phyloP scores from a whole-genome alignment of 495 filamentous ascomycete species.

The Tuber calosporum region DNA sequence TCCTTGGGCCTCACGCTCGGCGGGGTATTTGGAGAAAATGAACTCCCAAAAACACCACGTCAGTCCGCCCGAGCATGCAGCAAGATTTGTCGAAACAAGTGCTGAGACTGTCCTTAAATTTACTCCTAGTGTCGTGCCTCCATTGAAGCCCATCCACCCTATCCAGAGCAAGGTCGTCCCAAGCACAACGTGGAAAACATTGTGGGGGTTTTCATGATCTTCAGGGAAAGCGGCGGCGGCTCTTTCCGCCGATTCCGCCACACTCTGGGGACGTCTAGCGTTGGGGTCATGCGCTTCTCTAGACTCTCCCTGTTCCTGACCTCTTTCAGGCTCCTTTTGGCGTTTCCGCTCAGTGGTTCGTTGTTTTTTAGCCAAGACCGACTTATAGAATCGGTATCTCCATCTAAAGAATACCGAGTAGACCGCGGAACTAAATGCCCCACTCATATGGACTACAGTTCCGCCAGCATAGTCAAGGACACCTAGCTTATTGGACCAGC shows the following conservation, averaged over 20 bases:
- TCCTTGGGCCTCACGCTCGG: background rate
- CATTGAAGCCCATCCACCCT: background rate
- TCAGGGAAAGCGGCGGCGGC: background rate
- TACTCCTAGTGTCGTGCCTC: background rate
- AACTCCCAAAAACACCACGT: background rate
- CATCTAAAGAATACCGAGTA: background rate
- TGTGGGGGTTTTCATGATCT: background rate
- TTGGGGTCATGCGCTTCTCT: background rate
- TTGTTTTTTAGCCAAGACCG: background rate
- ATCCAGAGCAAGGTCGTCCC: background rate
- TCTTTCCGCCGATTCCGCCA: background rate
- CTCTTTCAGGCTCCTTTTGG: background rate
- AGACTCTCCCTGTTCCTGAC: background rate
- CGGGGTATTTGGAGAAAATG: background rate
- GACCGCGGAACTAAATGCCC: background rate
- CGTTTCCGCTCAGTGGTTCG: background rate
- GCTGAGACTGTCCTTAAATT: background rate
- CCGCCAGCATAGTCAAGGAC: background rate
- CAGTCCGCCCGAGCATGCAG: background rate
- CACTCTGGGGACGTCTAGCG: background rate
- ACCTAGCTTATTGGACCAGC: background rate
- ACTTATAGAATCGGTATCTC: background rate
- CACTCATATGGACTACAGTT: background rate
- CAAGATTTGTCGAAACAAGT: background rate
- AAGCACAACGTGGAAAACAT: background rate